Evolutionary conservation across 495 filamentous ascomycete species (phyloP), one percentile per base, ranked within the genome.

Genomic region (Penicillium waksmanii): DNA sequence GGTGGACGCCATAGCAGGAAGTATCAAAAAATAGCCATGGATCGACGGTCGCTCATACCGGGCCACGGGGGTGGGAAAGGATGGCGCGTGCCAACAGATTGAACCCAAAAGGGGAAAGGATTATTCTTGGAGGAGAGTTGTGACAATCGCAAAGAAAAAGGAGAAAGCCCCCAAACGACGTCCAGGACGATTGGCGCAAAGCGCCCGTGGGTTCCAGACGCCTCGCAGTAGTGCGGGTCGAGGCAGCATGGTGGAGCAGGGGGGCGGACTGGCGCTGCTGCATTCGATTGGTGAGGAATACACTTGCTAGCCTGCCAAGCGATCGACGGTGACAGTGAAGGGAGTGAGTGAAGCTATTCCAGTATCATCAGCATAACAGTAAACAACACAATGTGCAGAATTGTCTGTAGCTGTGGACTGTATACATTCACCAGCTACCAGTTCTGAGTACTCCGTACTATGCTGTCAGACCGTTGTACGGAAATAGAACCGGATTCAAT

Each of bases 11-110:
- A 71, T 71, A 60, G 63, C 67, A 49, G 58, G 56, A 53, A 55
- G 50, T 59, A 68, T 67, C 62, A 68, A 62, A 66, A 66, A 66
- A 66, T 62, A 68, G 63, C 66, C 61, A 66, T 65, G 51, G 66
- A 71, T 71, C 66, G 66, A 66, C 68, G 51, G 65, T 50, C 61
- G 27, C 25, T 65, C 59, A 68, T 66, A 53, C 60, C 63, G 67
- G 46, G 46, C 46, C 68, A 69, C 66, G 63, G 66, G 54, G 59
- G 63, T 63, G 51, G 58, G 55, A 34, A 31, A 50, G 56, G 57
- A 60, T 58, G 61, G 62, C 55, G 55, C 44, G 54, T 57, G 65
- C 62, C 65, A 65, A 60, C 51, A 34, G 55, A 53, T 48, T 31
- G 53, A 63, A 44, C 12, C 65, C 25, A 66, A 48, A 65, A 66